Conservation (phyloP, 495 filamentous ascomycete genomes). For the Aspergillus coremiiformis region DNA sequence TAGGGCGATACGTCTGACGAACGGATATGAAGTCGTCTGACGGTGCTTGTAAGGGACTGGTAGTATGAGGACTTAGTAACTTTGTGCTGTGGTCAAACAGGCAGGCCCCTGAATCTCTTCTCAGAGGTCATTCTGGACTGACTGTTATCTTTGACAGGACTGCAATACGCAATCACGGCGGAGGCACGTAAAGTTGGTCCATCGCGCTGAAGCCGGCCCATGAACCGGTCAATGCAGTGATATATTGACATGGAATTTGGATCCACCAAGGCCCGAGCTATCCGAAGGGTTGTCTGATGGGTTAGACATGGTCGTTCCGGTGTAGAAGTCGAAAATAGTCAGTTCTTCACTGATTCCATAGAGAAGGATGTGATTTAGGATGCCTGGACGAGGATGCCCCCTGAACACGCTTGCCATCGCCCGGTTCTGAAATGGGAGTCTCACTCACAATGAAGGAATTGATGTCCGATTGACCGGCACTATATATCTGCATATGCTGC, state of each 20-base stretch:
- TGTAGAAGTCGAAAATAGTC: slow-evolving; percentile 55
- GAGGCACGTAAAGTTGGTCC: slow-evolving; percentile 44
- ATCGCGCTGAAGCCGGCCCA: slow-evolving; percentile 60
- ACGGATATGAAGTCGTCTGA: slow-evolving; percentile 43
- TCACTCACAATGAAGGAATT: slow-evolving; percentile 51
- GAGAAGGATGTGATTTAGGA: no score
- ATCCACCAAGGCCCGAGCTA: slow-evolving; percentile 51
- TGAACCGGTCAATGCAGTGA: slow-evolving; percentile 43
- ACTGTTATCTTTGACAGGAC: slow-evolving; percentile 28
- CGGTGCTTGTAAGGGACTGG: slow-evolving; percentile 32
- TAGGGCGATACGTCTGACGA: slow-evolving; percentile 41
- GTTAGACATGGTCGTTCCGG: slow-evolving; percentile 44
- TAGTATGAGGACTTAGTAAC: slow-evolving; percentile 34
- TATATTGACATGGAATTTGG: slow-evolving; percentile 52
- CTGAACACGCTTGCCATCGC: slow-evolving; percentile 35
- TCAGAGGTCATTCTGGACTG: no score
- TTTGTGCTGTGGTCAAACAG: slow-evolving; percentile 54
- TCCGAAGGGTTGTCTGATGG: slow-evolving; percentile 40
- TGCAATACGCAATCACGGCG: slow-evolving; percentile 33
- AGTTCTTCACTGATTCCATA: no score
- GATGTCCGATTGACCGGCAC: slow-evolving; percentile 11
- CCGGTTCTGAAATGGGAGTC: slow-evolving; percentile 44
- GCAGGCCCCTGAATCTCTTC: slow-evolving; percentile 58
- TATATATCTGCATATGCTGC: no score
- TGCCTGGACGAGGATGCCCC: slow-evolving; percentile 52